These are phyloP conservation scores for Dictyostelium brefeldianum DNA, from an alignment of 78 protist genomes.

Conservation along the genomic window DNA sequence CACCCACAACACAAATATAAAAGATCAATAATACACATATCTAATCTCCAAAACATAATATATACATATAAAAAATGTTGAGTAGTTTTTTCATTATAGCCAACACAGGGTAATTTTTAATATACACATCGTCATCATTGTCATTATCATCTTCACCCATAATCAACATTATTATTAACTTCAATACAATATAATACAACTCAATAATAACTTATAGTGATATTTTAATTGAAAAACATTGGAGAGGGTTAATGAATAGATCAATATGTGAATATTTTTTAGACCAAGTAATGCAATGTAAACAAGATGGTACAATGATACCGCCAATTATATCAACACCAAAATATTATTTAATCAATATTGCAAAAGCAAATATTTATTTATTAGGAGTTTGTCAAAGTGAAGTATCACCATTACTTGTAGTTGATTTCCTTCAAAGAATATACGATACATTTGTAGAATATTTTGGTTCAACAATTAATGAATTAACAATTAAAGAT, in stretches of 20 bases:
- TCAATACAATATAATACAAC: neutral
- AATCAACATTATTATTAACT: neutral
- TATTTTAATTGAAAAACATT: conserved; percentile 91
- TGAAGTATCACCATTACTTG: conserved; percentile 86
- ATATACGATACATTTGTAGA: conserved; percentile 86
- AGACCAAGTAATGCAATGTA: conserved; percentile 57
- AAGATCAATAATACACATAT: neutral
- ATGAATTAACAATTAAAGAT: conserved; percentile 77
- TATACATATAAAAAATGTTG: conserved; percentile 20
- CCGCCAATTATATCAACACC: conserved; percentile 74
- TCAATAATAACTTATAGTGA: too few relatives aligned
- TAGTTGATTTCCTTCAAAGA: conserved; percentile 90
- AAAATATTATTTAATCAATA: conserved; percentile 78
- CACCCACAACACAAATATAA: neutral
- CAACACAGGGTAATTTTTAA: conserved; percentile 44
- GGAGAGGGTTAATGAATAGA: conserved; percentile 74
- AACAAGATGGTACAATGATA: conserved; percentile 1
- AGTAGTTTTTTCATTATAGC: conserved; percentile 72
- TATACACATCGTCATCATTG: neutral
- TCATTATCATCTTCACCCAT: too few relatives aligned
- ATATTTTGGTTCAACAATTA: conserved; percentile 77
- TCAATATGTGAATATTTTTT: conserved; percentile 79
- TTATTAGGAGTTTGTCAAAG: conserved; percentile 56
- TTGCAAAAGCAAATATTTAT: conserved; percentile 32
- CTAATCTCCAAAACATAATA: neutral